Percentiles rank a stretch among this genome's conserved stretches.
phyloP scores from a whole-genome alignment of 2,329 filamentous ascomycete genomes.

The Sporothrix curviconia region DNA sequence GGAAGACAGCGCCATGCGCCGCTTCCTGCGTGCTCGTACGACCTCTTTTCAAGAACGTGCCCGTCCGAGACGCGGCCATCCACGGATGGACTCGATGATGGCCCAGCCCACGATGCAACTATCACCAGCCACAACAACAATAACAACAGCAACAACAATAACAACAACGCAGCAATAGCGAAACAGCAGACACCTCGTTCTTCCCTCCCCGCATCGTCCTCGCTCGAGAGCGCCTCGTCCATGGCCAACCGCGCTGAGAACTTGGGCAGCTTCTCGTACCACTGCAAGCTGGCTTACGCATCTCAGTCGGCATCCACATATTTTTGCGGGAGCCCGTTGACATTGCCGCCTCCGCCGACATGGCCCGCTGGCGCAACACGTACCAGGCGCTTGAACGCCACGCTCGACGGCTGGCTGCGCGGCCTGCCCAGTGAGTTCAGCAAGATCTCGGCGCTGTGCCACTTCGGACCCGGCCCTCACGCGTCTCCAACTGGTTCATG shows the following conservation, averaged over 20 bases:
- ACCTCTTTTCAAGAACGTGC: conserved; percentile 75
- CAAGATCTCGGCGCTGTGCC: conserved; percentile 73
- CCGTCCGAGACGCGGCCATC: conserved; percentile 72
- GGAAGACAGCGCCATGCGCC: conserved; percentile 81
- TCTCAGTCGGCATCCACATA: conserved; percentile 80
- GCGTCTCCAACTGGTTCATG: conserved; percentile 84
- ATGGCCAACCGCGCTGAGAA: conserved; percentile 58
- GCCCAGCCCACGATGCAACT: conserved; percentile 12
- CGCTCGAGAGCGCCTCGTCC: not conserved
- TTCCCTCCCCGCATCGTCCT: too few species aligned
- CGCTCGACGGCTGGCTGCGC: conserved; percentile 76
- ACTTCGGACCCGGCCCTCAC: conserved; percentile 57
- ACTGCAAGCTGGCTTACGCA: conserved; percentile 82
- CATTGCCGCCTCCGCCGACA: conserved; percentile 73
- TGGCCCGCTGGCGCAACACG: conserved; percentile 80
- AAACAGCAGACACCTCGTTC: too few species aligned
- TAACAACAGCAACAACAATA: too few species aligned
- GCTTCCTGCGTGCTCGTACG: conserved; percentile 77
- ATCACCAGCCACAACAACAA: too few species aligned
- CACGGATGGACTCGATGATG: conserved; percentile 22
- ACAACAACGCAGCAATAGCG: too few species aligned
- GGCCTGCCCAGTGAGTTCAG: conserved; percentile 75
- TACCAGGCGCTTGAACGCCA: conserved; percentile 79
- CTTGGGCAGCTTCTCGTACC: conserved; percentile 79
- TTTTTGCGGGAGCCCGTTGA: conserved; percentile 86